A percentile compares a stretch with the other conserved stretches of the same genome.
These are phyloP conservation scores for Rhizopogon sp. DNA, from an alignment of 768 basidiomycete species.

Conservation along the genomic window DNA sequence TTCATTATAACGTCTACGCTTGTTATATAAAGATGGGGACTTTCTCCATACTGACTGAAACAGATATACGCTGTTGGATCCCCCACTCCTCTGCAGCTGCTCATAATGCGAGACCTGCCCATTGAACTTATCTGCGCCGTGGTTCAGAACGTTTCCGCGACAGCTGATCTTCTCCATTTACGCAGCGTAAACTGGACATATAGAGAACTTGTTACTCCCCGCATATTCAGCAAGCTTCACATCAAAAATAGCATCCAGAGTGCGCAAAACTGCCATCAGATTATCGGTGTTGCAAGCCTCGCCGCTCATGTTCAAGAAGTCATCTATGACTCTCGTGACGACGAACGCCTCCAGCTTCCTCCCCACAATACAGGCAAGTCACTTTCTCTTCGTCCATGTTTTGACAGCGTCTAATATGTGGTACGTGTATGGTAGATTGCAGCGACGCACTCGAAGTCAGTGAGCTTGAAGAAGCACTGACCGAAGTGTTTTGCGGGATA, in stretches of 20 bases:
- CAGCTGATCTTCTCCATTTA: constrained; percentile 21
- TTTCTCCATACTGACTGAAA: background rate
- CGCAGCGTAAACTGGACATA: constrained; percentile 22
- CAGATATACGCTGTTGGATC: background rate
- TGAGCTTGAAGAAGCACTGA: constrained; percentile 24
- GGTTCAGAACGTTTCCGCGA: constrained; percentile 16
- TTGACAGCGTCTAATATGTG: background rate
- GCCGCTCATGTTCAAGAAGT: constrained; percentile 19
- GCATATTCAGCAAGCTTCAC: constrained; percentile 15
- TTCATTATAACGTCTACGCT: background rate
- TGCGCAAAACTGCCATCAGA: constrained; percentile 16
- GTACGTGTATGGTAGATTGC: constrained; percentile 2
- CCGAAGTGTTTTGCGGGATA: constrained; percentile 18
- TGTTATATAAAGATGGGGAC: background rate
- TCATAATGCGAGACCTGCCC: constrained; percentile 19
- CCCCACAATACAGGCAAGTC: constrained; percentile 12
- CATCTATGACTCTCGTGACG: constrained; percentile 23
- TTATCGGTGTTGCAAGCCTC: constrained; percentile 16
- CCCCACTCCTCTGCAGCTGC: background rate
- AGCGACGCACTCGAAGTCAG: constrained; percentile 25
- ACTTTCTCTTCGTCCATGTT: background rate
- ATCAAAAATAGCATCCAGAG: constrained; percentile 21
- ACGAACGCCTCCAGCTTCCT: constrained; percentile 18
- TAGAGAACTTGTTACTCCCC: constrained; percentile 19
- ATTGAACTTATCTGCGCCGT: constrained; percentile 24